A percentile compares a stretch with the other conserved stretches of the same genome.
These are phyloP conservation scores for Macrophomina tecta DNA, from an alignment of 2,329 filamentous ascomycete genomes.

Conservation along the genomic window DNA sequence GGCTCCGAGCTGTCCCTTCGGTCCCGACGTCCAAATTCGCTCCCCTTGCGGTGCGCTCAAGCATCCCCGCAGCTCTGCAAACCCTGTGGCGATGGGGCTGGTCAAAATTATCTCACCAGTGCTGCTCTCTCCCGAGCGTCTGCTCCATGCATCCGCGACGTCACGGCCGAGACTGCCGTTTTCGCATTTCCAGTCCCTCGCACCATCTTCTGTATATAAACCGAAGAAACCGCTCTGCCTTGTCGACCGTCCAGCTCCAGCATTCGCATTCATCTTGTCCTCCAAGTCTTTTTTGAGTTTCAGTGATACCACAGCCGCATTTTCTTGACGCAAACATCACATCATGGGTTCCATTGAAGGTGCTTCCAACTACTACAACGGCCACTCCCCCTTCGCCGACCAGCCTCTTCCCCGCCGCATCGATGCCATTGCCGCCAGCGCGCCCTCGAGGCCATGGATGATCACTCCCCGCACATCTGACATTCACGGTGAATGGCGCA, in stretches of 20 bases:
- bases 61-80: neutral
- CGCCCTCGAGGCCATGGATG: conserved; percentile 21
- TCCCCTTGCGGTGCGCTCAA: neutral
- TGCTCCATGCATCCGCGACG: conserved; percentile 17
- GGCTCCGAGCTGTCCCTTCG: conserved; percentile 4
- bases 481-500: conserved; percentile 17
- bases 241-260: neutral
- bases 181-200: neutral
- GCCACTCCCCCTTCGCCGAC: conserved; percentile 23
- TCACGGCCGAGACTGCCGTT: neutral
- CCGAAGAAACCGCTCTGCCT: neutral
- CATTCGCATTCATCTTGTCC: neutral
- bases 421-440: conserved; percentile 24
- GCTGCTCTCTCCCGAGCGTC: neutral
- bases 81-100: conserved; percentile 1
- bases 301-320: conserved; percentile 4
- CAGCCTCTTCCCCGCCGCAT: conserved; percentile 21
- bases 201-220: conserved; percentile 15
- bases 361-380: neutral
- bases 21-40: neutral
- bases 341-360: conserved; percentile 24
- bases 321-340: neutral
- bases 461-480: conserved; percentile 12
- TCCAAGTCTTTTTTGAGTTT: neutral
- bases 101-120: conserved; percentile 11